Evolutionary conservation across 2,329 filamentous ascomycete species (phyloP), one percentile per base, ranked within the genome.

Genomic region (Thelonectria rubi): DNA sequence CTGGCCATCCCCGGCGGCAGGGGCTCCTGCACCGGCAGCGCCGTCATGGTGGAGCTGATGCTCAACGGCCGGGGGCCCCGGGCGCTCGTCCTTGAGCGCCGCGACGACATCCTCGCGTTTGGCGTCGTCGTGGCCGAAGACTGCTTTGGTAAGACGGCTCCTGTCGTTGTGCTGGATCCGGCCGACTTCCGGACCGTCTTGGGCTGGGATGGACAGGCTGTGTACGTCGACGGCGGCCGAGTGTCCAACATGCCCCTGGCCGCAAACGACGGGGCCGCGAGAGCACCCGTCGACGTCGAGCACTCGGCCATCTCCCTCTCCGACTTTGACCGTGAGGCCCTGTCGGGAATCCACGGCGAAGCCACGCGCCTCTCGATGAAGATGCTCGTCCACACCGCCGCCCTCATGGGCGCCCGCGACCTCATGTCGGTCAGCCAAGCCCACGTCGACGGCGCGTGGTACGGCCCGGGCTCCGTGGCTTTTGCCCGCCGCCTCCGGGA

Each of bases 11-110:
- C 81, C 0, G 69, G 76, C 17, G 76, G 81, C n/a, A 76, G 80
- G 18, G 80, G 81, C 2, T 83, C 81, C 7, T 83, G 80, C 43
- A 75, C 78, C 0, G 81, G 80, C 0, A 83, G 81, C 14, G 74
- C 74, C 1, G 76, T 79, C 1, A 73, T 83, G n/a, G 64, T 83
- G 6, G 80, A 83, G 63, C 65, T 82, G 0, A 49, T 84, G 0
- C 69, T 82, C 2, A 78, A 78, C 17, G 71, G 70, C 1, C 74
- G 69, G 9, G 76, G 72, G 0, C 81, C 80, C 0, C 65, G 60
- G 3, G 81, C 75, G 0, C 56, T 84, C 15, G 65, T 84, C 0
- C 82, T 84, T 39, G 69, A 76, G 32, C 65, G 75, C 2, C 64
- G 65, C 1, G 80, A 83, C 42, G 70, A 78, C n/a, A 82, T 83